Conservation (phyloP, 176 grass and related monocot species). For the Aegilops sharonensis region DNA sequence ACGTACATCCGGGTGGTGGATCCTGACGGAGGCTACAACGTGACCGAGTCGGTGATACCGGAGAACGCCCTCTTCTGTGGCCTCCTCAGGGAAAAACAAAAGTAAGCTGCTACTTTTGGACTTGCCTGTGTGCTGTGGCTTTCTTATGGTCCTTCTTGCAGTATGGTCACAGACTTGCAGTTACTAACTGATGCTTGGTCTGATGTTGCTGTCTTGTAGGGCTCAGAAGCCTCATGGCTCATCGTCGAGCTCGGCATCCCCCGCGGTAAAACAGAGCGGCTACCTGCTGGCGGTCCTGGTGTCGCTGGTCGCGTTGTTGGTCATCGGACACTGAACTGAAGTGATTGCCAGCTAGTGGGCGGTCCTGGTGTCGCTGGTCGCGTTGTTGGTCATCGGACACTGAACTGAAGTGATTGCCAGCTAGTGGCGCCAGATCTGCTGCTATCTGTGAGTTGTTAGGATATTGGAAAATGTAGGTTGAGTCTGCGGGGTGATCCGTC, state of each 20-base stretch:
- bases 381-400: neutral
- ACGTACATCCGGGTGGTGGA: slow-evolving; percentile 73
- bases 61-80: slow-evolving; percentile 82
- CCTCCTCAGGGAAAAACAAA: slow-evolving; percentile 72
- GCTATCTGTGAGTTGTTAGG: slow-evolving; percentile 36
- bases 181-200: neutral
- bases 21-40: slow-evolving; percentile 57
- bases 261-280: neutral
- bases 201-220: slow-evolving; percentile 35
- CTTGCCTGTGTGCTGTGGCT: neutral
- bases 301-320: neutral
- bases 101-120: slow-evolving; percentile 28
- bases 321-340: slow-evolving; percentile 33
- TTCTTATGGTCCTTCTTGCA: neutral
- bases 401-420: slow-evolving; percentile 33
- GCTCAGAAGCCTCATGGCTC: slow-evolving; percentile 68
- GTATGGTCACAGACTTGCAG: neutral
- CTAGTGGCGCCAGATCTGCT: neutral
- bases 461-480: slow-evolving; percentile 31
- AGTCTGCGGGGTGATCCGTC: slow-evolving; percentile 19
- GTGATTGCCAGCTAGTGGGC: slow-evolving; percentile 6
- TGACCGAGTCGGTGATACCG: slow-evolving; percentile 68
- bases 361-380: too few species aligned
- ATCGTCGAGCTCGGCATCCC: slow-evolving; percentile 3
- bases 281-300: slow-evolving; percentile 29